Conservation (phyloP, 2,329 filamentous ascomycete species). For the Mycosphaerelloides madeirae region DNA sequence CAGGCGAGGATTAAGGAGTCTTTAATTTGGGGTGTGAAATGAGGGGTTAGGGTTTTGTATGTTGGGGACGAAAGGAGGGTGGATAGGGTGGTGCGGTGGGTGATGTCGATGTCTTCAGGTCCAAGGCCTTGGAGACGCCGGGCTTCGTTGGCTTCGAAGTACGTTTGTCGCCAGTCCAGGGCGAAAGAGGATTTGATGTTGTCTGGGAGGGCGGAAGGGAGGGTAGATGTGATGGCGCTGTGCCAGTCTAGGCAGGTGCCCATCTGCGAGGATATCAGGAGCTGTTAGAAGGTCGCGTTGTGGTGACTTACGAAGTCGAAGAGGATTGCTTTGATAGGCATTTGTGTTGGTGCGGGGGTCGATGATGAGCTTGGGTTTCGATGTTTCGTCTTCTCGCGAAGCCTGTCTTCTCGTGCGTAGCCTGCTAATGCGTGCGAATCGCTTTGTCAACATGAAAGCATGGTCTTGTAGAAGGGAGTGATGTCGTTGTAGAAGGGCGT, state of each 20-base stretch:
- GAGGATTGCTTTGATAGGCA: slow-evolving; percentile 43
- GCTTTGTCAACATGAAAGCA: too few species aligned
- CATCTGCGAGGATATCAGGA: slow-evolving; percentile 33
- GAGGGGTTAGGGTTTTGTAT: background rate
- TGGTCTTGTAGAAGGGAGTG: too few species aligned
- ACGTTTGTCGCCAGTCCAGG: slow-evolving; percentile 48
- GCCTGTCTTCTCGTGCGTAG: too few species aligned
- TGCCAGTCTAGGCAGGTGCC: slow-evolving; percentile 57
- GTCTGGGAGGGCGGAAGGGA: slow-evolving; percentile 7
- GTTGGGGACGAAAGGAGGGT: slow-evolving; percentile 26
- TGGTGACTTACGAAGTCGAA: slow-evolving; percentile 45
- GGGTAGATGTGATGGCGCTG: slow-evolving; percentile 11
- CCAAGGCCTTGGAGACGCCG: slow-evolving; percentile 35
- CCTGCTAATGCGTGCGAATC: too few species aligned
- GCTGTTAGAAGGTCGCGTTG: too few species aligned
- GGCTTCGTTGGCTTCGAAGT: slow-evolving; percentile 44
- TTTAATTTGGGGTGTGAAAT: slow-evolving; percentile 5
- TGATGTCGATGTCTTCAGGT: slow-evolving; percentile 51
- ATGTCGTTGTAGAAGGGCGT: too few species aligned
- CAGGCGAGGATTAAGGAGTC: slow-evolving; percentile 33
- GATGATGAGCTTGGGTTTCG: too few species aligned
- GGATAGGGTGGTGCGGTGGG: slow-evolving; percentile 42
- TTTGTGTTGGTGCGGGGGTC: background rate
- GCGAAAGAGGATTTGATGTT: slow-evolving; percentile 36
- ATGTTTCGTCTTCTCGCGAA: too few species aligned